A percentile compares a stretch with the other conserved stretches of the same genome.
Evolutionary conservation across 2,329 filamentous ascomycete genomes (phyloP).

Genomic region (Drechslerella coelobrocha): DNA sequence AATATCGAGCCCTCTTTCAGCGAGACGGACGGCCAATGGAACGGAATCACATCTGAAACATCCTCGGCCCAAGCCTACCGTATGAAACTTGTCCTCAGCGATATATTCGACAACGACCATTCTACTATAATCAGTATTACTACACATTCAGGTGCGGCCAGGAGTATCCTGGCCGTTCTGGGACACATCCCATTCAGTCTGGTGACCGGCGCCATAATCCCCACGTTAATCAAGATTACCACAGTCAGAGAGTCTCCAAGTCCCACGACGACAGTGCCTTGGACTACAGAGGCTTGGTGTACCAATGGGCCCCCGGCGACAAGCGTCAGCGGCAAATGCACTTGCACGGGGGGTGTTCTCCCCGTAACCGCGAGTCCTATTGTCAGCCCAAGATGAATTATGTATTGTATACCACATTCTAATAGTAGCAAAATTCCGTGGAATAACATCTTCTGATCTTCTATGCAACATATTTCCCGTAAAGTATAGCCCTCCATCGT

Average conservation of each 20-base stretch:
- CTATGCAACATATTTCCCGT: too few relatives aligned
- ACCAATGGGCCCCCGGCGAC: conserved; percentile 41
- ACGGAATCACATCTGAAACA: conserved; percentile 62
- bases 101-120: conserved; percentile 65
- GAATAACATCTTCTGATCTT: too few relatives aligned
- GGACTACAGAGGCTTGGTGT: conserved; percentile 54
- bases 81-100: conserved; percentile 64
- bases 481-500: too few relatives aligned
- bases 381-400: conserved; percentile 29
- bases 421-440: too few relatives aligned
- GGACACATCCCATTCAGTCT: conserved; percentile 69
- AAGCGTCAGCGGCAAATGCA: conserved; percentile 36
- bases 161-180: conserved; percentile 64
- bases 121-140: conserved; percentile 67
- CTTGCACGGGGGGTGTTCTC: conserved; percentile 19
- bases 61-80: conserved; percentile 63
- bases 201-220: conserved; percentile 70
- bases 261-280: conserved; percentile 56
- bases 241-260: conserved; percentile 57
- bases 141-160: conserved; percentile 67
- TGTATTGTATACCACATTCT: too few relatives aligned
- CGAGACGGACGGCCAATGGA: conserved; percentile 66
- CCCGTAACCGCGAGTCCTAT: conserved; percentile 42
- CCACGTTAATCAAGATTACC: conserved; percentile 69
- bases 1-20: conserved; percentile 68